Conservation (phyloP, 2,329 filamentous ascomycete genomes). For the Colletotrichum liaoningense region DNA sequence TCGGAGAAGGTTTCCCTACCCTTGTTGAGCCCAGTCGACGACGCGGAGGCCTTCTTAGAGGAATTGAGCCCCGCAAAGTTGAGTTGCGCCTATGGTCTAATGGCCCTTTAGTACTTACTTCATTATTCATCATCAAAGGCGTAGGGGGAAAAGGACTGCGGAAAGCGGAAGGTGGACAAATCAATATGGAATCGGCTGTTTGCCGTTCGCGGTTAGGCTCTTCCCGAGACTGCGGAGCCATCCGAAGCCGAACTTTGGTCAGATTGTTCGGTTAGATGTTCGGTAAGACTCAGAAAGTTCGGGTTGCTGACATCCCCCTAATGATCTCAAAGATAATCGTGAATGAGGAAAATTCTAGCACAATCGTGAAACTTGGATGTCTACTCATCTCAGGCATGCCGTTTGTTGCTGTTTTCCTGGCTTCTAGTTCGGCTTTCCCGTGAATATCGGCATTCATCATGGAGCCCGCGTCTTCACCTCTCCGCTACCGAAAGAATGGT, state of each 20-base stretch:
- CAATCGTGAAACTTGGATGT: neutral
- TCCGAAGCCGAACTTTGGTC: conserved; percentile 13
- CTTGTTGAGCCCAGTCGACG: neutral
- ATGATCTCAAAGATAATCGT: neutral
- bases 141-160: too few relatives aligned
- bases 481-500: conserved; percentile 28
- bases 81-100: neutral
- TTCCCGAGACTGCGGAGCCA: neutral
- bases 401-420: neutral
- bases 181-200: neutral
- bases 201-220: neutral
- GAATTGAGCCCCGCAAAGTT: neutral
- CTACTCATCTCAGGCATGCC: neutral
- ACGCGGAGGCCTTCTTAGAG: neutral
- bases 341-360: neutral
- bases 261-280: neutral
- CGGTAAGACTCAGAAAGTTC: neutral
- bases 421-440: neutral
- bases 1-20: neutral
- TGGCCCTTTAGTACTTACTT: too few relatives aligned
- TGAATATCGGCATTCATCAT: neutral
- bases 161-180: neutral
- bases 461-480: conserved; percentile 10
- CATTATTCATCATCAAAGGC: too few relatives aligned
- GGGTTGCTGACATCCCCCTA: neutral